Base-by-base conservation (phyloP, 73 alveolate species). In the Paramecium tetraurelia region DNA sequence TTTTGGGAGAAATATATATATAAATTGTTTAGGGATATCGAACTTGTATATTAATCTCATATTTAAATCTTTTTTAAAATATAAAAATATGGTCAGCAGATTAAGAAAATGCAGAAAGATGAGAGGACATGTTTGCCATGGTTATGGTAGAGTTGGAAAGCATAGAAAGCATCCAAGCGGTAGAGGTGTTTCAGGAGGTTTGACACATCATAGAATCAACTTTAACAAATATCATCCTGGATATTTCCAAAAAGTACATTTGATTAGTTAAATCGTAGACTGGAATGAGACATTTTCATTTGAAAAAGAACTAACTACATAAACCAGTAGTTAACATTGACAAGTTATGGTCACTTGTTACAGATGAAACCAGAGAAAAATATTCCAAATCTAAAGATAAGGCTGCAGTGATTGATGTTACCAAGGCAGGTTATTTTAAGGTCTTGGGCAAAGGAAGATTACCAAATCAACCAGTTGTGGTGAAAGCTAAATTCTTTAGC, bases 201-300 rank as follows among this genome's bases (percentile, higher is more conserved):
- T 92, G 96, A 98, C 96, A 80, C 99, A 97, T 92, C 98, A 95
- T 94, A 96, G 99, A 96, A 96, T 93, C 86, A 77, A 71, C 93
- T 71, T 94, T 89, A 95, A 93, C 83, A 93, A 84, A 93, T 96
- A 95, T 95, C 99, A 98, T 95, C 99, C 99, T 59, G 99, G 99
- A 46, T 97, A 98, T 97, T 96, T 98, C 93, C 99, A 99, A 76
- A 98, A 98, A 98, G 98, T 93, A 43, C 44, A 31, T 35, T 3
- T 71, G 24, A 77, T 77, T 7, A 20, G n/a, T 41, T 11, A 14
- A 22, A 77, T 27, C 80, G 3, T 71, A 88, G 94, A 59, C 44
- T 35, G 99, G 99, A 48, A 96, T 97, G 99, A 96, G 99, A 93
- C 98, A 95, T 93, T 99, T 97, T 98, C 99, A 98, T 96, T 93